Percentiles rank a stretch among this genome's conserved stretches.
These are phyloP conservation scores for Phanerochaete carnosa DNA, from an alignment of 768 basidiomycete species.

Conservation along the genomic window DNA sequence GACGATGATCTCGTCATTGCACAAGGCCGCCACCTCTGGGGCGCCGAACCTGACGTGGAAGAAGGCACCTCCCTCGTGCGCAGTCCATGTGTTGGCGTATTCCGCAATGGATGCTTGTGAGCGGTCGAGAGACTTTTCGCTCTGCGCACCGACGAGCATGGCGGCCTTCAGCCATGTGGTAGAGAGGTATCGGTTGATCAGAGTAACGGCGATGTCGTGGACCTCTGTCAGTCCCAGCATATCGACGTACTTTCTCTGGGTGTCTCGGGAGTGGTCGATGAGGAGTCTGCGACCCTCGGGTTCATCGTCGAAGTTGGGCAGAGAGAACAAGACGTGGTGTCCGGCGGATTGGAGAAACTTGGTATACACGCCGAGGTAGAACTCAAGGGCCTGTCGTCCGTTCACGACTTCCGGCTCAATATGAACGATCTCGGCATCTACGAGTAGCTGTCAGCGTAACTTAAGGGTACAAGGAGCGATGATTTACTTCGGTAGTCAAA, in stretches of 20 bases:
- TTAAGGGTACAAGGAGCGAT: not conserved
- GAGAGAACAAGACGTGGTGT: constrained; percentile 21
- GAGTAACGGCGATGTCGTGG: constrained; percentile 7
- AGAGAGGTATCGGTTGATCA: constrained; percentile 16
- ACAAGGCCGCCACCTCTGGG: constrained; percentile 19
- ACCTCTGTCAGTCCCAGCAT: constrained; percentile 4
- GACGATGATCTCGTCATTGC: constrained; percentile 22
- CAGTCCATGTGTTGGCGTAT: constrained; percentile 13
- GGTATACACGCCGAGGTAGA: constrained; percentile 20
- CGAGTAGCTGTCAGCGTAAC: not conserved
- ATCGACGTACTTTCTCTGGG: constrained; percentile 8
- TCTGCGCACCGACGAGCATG: constrained; percentile 1
- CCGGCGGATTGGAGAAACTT: constrained; percentile 21
- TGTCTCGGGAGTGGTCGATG: constrained; percentile 12
- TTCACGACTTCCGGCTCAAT: not conserved
- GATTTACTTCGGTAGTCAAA: constrained; percentile 16
- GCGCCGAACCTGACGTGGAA: constrained; percentile 23
- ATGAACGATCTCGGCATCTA: not conserved
- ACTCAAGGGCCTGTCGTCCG: constrained; percentile 1
- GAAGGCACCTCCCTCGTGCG: constrained; percentile 7
- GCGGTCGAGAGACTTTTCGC: not conserved
- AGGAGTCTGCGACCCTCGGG: not conserved
- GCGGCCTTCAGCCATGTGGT: constrained; percentile 16
- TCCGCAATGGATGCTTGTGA: constrained; percentile 18
- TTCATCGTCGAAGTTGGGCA: constrained; percentile 21